Percentiles rank a stretch among this genome's conserved stretches.
Evolutionary conservation across 805 yeast species (phyloP).

Genomic region (Torulaspora franciscae): DNA sequence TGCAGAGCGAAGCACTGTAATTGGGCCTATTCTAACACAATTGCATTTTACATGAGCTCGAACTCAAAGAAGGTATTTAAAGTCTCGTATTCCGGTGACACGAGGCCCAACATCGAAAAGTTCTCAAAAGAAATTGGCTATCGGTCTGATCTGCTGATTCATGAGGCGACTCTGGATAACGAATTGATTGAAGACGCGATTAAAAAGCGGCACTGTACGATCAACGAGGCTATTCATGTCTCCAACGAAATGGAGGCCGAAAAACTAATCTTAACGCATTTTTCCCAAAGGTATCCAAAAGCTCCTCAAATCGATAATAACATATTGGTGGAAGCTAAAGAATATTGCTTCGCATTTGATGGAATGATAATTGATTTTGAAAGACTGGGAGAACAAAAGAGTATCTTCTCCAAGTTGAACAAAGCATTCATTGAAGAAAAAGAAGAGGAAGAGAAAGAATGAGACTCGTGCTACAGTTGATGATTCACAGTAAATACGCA

Average conservation of each 20-base stretch:
- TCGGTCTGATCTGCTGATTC: slow-evolving; percentile 70
- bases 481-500: slow-evolving; percentile 2
- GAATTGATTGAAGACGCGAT: slow-evolving; percentile 71
- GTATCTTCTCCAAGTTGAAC: slow-evolving; percentile 28
- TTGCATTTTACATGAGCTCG: slow-evolving; percentile 41
- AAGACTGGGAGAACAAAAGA: slow-evolving; percentile 40
- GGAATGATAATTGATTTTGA: slow-evolving; percentile 50
- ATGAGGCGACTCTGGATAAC: slow-evolving; percentile 90
- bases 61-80: slow-evolving; percentile 44
- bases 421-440: slow-evolving; percentile 33
- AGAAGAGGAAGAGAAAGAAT: slow-evolving; percentile 30
- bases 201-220: slow-evolving; percentile 79
- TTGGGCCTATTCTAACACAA: slow-evolving; percentile 66
- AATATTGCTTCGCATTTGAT: slow-evolving; percentile 57
- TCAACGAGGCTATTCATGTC: slow-evolving; percentile 76
- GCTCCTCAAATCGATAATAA: slow-evolving; percentile 40
- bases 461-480: background rate
- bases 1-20: slow-evolving; percentile 83
- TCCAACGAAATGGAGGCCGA: slow-evolving; percentile 67
- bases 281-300: slow-evolving; percentile 81
- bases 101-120: slow-evolving; percentile 63
- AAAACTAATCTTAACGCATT: slow-evolving; percentile 77
- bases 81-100: slow-evolving; percentile 90
- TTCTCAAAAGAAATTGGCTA: slow-evolving; percentile 62
- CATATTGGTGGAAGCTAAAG: slow-evolving; percentile 27